A percentile compares a stretch with the other conserved stretches of the same genome.
These are phyloP conservation scores for Sporothrix pallida DNA, from an alignment of 2,329 filamentous ascomycete genomes.

Conservation along the genomic window DNA sequence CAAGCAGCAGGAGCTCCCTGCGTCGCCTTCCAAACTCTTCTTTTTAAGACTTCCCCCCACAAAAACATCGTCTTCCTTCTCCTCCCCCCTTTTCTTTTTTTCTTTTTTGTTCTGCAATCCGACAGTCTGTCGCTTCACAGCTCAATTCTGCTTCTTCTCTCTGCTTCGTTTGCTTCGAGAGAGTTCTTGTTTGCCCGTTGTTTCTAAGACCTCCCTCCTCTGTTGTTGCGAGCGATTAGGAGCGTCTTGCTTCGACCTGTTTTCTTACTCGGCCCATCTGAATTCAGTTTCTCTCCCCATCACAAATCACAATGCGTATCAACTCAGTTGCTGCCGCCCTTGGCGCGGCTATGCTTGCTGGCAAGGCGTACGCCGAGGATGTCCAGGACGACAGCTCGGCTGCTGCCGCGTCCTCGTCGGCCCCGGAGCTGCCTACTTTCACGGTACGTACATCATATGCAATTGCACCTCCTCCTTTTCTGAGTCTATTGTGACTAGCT, in stretches of 20 bases:
- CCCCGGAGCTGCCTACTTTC: slow-evolving; percentile 77
- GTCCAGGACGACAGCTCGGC: slow-evolving; percentile 56
- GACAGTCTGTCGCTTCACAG: slow-evolving; percentile 34
- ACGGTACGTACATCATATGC: slow-evolving; percentile 68
- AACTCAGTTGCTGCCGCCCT: slow-evolving; percentile 77
- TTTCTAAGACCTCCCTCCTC: slow-evolving; percentile 8
- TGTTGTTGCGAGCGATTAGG: slow-evolving; percentile 19
- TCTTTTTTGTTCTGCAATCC: slow-evolving; percentile 31
- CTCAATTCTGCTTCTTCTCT: neutral
- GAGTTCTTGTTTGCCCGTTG: slow-evolving; percentile 15
- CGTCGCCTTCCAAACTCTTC: slow-evolving; percentile 31
- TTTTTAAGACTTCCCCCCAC: slow-evolving; percentile 32
- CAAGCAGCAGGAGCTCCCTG: slow-evolving; percentile 15
- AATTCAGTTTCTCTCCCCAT: neutral
- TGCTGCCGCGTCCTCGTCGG: slow-evolving; percentile 54
- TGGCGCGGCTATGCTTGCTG: slow-evolving; percentile 74
- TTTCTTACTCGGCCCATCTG: neutral
- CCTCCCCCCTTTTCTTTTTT: slow-evolving; percentile 24
- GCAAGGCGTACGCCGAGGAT: slow-evolving; percentile 72
- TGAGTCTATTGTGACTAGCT: neutral
- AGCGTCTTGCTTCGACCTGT: neutral
- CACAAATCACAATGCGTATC: slow-evolving; percentile 72
- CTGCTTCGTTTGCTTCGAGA: slow-evolving; percentile 14
- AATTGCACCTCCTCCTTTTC: neutral
- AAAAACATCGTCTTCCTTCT: slow-evolving; percentile 34